Base-by-base conservation (phyloP, 306 rosid genomes). In the Pachyrhizus erosus region DNA sequence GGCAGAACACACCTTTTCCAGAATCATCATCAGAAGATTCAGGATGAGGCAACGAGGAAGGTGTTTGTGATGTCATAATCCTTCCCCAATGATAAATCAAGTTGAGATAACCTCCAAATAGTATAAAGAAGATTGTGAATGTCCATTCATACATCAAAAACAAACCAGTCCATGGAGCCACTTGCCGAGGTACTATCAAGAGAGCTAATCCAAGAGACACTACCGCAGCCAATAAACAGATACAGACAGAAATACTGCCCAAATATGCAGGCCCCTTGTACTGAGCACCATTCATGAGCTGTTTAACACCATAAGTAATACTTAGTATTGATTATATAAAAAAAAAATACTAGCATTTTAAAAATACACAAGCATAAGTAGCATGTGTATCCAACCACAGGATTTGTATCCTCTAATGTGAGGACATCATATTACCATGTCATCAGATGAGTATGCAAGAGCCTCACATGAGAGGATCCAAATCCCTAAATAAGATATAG, bases 121-220 rank as follows among this genome's bases (percentile, higher is more conserved):
- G 76, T 58, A 89, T 54, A 82, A 87, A 85, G 92, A 92, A 96
- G 86, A 92, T 77, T 45, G 92, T 83, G 87, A 92, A 93, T 27
- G 87, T 89, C 99, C 98, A 96, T 83, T 96, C 99, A 49, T 96
- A 96, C 92, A 90, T 87, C 92, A 96, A 89, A 77, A 96, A 85
- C 82, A 96, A 88, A 79, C 99, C 99, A 81, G 97, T 93, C 98
- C 98, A 96, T 48, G 99, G 98, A 88, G 89, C 80, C 80, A 96
- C 97, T 89, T 96, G 99, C 23, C 87, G 91, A 13, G 99, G 99
- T 58, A 96, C 93, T 24, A 89, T 88, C 80, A 83, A 75, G 75
- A 96, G 48, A 34, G 92, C 77, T 73, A 93, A 66, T 20, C 86
- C 94, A 58, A 93, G 93, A 81, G 97, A 88, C 54, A 86, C 87